Conservation (phyloP, 306 rosid genomes). For the Dalbergia cochinchinensis region DNA sequence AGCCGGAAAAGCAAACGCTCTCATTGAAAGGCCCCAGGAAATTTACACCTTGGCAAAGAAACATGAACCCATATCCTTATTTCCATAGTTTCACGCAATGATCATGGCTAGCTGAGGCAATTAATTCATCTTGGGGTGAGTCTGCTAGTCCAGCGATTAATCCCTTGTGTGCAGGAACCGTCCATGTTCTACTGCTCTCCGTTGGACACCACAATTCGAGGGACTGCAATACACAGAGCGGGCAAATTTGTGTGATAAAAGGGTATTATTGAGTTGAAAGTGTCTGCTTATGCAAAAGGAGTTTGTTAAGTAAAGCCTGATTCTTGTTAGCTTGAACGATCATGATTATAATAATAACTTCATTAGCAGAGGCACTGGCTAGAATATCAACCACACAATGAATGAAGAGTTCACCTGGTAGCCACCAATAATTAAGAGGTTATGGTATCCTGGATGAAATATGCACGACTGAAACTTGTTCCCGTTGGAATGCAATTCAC, state of each 20-base stretch:
- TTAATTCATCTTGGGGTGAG: conserved; percentile 47
- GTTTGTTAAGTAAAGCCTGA: not conserved
- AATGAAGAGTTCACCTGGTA: conserved; percentile 55
- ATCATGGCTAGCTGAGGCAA: conserved; percentile 78
- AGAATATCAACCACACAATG: conserved; percentile 20
- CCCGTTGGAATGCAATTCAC: conserved; percentile 57
- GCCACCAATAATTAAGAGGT: conserved; percentile 66
- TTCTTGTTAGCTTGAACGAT: not conserved
- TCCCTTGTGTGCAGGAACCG: conserved; percentile 61
- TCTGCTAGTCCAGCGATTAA: conserved; percentile 57
- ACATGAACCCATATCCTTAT: conserved; percentile 41
- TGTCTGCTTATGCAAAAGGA: conserved; percentile 20
- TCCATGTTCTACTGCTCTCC: conserved; percentile 42
- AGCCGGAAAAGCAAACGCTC: conserved; percentile 18
- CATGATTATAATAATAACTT: not conserved
- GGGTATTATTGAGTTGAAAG: not conserved
- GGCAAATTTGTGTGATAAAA: conserved; percentile 9
- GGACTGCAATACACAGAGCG: conserved; percentile 47
- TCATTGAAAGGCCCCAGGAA: conserved; percentile 17
- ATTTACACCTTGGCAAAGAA: conserved; percentile 10
- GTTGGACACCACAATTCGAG: conserved; percentile 64
- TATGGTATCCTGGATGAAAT: conserved; percentile 61
- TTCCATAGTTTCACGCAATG: conserved; percentile 68
- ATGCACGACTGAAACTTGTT: conserved; percentile 70
- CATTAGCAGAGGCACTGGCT: not conserved